Conservation (phyloP, 176 grass and related monocot species). For the Carex kokanica region DNA sequence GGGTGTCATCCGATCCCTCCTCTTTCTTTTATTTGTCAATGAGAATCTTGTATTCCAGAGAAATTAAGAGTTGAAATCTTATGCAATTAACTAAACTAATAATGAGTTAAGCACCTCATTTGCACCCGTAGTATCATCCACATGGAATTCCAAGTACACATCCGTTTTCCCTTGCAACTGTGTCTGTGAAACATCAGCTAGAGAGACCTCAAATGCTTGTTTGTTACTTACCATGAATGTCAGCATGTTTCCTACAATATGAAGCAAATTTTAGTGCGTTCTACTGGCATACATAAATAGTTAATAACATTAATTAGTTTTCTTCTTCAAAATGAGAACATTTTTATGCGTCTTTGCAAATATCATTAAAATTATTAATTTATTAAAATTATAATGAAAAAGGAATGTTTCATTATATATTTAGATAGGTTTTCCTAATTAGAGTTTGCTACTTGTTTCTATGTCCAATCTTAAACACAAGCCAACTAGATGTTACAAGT, state of each 20-base stretch:
- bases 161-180: slow-evolving; percentile 97
- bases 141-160: slow-evolving; percentile 85
- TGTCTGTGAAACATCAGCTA: slow-evolving; percentile 88
- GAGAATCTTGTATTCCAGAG: background rate
- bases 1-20: too few species aligned
- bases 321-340: slow-evolving; percentile 1
- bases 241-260: slow-evolving; percentile 66
- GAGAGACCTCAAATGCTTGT: slow-evolving; percentile 89
- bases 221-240: slow-evolving; percentile 77
- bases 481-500: background rate
- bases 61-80: background rate
- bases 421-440: background rate
- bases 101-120: slow-evolving; percentile 53
- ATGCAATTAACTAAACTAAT: slow-evolving; percentile 11
- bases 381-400: background rate
- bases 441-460: background rate
- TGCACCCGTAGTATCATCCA: slow-evolving; percentile 95
- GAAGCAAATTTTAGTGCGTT: slow-evolving; percentile 19
- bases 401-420: background rate
- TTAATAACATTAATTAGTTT: background rate
- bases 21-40: background rate
- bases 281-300: background rate
- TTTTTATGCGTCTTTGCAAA: background rate
- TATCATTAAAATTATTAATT: background rate
- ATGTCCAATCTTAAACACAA: background rate